phyloP scores from a whole-genome alignment of 306 rosid genomes.

The Quillaja saponaria region DNA sequence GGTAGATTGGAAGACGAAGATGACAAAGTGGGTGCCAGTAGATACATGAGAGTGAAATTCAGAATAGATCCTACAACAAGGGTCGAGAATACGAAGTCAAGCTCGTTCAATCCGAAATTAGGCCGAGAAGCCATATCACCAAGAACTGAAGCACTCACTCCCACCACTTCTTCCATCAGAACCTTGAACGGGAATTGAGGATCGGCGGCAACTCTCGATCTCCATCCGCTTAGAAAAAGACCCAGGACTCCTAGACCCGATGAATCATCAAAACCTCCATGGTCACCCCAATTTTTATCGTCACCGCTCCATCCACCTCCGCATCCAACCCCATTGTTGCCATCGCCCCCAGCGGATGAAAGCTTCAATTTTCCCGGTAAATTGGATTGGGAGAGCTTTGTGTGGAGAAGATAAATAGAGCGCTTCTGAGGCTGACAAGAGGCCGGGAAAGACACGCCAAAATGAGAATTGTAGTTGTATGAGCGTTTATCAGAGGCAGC shows the following conservation, averaged over 20 bases:
- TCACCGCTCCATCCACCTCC: constrained; percentile 41
- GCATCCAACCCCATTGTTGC: constrained; percentile 46
- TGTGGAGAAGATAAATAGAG: constrained; percentile 35
- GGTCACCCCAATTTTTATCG: constrained; percentile 31
- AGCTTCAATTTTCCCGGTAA: constrained; percentile 39
- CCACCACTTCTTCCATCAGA: constrained; percentile 88
- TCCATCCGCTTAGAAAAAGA: constrained; percentile 75
- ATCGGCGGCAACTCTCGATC: constrained; percentile 95
- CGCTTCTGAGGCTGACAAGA: constrained; percentile 31
- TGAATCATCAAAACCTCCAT: constrained; percentile 32
- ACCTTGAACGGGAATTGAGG: constrained; percentile 98
- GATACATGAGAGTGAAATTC: constrained; percentile 91
- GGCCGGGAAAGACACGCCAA: constrained; percentile 41
- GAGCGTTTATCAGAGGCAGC: constrained; percentile 1
- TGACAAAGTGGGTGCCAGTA: constrained; percentile 69
- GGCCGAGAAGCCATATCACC: constrained; percentile 99
- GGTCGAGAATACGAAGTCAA: constrained; percentile 93
- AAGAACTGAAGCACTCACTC: constrained; percentile 77
- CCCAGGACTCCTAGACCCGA: constrained; percentile 60
- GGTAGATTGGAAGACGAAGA: constrained; percentile 59
- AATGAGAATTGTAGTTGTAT: not conserved
- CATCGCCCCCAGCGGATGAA: constrained; percentile 54
- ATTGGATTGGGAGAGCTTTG: constrained; percentile 23
- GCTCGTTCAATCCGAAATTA: constrained; percentile 93
- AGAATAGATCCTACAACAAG: constrained; percentile 90